Base-by-base conservation (phyloP, 2,329 filamentous ascomycete species). In the Zymoseptoria crescenta region DNA sequence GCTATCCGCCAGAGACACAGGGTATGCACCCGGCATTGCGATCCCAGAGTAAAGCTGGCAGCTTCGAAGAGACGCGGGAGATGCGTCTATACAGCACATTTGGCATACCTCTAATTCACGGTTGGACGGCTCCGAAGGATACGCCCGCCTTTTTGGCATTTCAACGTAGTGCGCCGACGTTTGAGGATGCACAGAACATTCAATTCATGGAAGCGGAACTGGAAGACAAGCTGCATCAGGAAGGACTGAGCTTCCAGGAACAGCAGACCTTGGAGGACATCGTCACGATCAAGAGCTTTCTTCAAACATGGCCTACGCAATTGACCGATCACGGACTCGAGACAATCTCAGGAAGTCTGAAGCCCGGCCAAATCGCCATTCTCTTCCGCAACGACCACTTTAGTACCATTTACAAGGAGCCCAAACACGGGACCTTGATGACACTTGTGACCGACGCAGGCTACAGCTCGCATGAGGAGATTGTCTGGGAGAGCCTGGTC, bases 371-470 rank as follows among this genome's bases (percentile, higher is more conserved):
- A 1, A 84, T 96, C 62, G 90, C 90, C 0, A 97, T 99, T 54
- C 76, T 99, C 1, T 99, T 99, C 77, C 85, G 94, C 27, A 99
- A 99, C 68, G 93, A 99, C 70, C 94, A 99, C 72, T 99, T 99
- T 70, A 91, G 91, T 49, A 97, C 93, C 0, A 74, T 99, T 0
- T 96, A 96, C 74, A 90, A 92, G 61, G 91, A 97, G 67, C 91
- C 93, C 0, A 78, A 86, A 51, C 90, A 87, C 0, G 80, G 84
- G 49, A 82, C 89, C 64, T 80, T 97, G 1, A 83, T 93, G 63
- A 91, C 89, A 0, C 77, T 99, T 2, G 91, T 99, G 13, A 97
- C 94, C 0, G 94, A 99, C 71, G 88, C 91, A 27, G 94, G 94
- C 0, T 99, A 96, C 69, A 86, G 88, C 9, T 83, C 81, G 8